A percentile compares a stretch with the other conserved stretches of the same genome.
Evolutionary conservation across 495 filamentous ascomycete species (phyloP).

Genomic region (Glonium stellatum): DNA sequence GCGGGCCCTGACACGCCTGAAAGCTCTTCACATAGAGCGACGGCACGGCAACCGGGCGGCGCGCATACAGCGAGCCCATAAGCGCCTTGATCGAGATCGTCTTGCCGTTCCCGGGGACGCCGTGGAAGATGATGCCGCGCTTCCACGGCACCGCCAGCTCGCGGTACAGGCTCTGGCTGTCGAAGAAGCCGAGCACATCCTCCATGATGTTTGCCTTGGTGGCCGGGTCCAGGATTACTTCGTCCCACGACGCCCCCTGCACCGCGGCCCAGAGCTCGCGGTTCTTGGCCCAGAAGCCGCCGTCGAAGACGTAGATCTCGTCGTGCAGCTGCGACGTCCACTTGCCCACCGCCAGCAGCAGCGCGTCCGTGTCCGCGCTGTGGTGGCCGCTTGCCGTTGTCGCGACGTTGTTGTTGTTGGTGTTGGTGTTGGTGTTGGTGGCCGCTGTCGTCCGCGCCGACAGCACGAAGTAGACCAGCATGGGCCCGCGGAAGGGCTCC

Average conservation of each 20-base stretch:
- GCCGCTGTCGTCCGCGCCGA: neutral
- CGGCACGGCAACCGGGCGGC: constrained; percentile 35
- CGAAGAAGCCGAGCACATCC: constrained; percentile 30
- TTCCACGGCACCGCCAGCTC: constrained; percentile 29
- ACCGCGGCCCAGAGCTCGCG: constrained; percentile 24
- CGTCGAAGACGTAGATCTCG: constrained; percentile 28
- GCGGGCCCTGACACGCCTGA: constrained; percentile 16
- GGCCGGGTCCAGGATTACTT: constrained; percentile 26
- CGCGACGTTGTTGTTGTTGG: neutral
- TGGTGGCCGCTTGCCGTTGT: neutral
- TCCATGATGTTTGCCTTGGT: constrained; percentile 25
- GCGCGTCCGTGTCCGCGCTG: constrained; percentile 11
- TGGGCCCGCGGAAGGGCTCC: constrained; percentile 2
- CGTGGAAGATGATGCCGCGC: constrained; percentile 45
- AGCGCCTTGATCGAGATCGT: constrained; percentile 63
- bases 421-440: neutral
- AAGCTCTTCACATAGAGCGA: constrained; percentile 51
- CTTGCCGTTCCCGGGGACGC: constrained; percentile 55
- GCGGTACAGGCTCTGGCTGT: constrained; percentile 16
- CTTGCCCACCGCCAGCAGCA: constrained; percentile 18
- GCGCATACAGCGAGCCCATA: constrained; percentile 49
- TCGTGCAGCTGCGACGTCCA: constrained; percentile 23
- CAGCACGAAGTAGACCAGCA: constrained; percentile 11
- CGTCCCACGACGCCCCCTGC: constrained; percentile 18
- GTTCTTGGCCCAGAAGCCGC: constrained; percentile 24